Percentiles rank a stretch among this genome's conserved stretches.
Evolutionary conservation across 805 yeast genomes (phyloP).

Genomic region (Danielia reshetovae): DNA sequence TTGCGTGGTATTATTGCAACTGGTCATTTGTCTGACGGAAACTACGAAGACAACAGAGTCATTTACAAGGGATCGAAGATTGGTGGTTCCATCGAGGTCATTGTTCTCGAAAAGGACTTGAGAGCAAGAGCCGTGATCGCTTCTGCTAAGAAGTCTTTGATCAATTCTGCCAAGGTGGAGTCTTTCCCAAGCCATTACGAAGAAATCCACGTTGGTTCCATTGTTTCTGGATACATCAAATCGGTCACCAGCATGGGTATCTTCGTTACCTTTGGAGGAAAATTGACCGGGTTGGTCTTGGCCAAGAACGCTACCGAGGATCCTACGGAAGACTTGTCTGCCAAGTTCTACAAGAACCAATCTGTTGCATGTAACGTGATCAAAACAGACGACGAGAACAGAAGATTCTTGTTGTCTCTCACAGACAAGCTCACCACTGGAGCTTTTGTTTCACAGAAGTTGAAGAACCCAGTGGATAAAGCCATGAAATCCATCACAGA

Average conservation of each 20-base stretch:
- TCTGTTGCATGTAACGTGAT: conserved; percentile 67
- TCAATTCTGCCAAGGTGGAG: conserved; percentile 55
- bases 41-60: conserved; percentile 68
- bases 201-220: conserved; percentile 50
- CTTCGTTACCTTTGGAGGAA: conserved; percentile 77
- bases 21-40: conserved; percentile 76
- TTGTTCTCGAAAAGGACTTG: conserved; percentile 64
- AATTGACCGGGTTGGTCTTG: conserved; percentile 77
- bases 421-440: conserved; percentile 27
- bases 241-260: conserved; percentile 77
- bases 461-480: conserved; percentile 58
- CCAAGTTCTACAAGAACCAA: conserved; percentile 59
- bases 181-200: conserved; percentile 55
- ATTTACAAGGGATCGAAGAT: conserved; percentile 56
- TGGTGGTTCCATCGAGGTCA: conserved; percentile 59
- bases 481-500: conserved; percentile 48
- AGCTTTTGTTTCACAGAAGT: conserved; percentile 7
- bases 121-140: conserved; percentile 58
- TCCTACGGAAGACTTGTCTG: conserved; percentile 47
- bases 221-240: conserved; percentile 70
- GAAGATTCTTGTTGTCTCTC: conserved; percentile 67
- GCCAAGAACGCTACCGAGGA: conserved; percentile 65
- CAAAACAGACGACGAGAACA: conserved; percentile 62
- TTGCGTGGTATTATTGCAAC: conserved; percentile 68
- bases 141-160: conserved; percentile 61